Evolutionary conservation across 1,139 yeast genomes (phyloP), one percentile per base, ranked within the genome.

Genomic region (Nakaseomyces kungkrabaensis): DNA sequence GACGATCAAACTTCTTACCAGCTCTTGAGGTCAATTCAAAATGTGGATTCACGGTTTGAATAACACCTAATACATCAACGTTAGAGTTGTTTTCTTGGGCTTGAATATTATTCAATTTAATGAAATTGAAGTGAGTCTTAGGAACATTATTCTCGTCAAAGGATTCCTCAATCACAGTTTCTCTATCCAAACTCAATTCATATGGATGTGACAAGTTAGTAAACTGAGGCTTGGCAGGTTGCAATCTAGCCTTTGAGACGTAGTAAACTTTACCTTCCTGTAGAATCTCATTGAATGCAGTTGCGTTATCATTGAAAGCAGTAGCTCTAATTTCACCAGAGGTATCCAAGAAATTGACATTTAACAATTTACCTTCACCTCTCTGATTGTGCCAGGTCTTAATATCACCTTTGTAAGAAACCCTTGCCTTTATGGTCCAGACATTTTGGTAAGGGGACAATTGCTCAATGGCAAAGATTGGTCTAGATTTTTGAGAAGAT

Each of bases 261-360:
- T 83, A 87, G 66, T 88, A 94, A 5, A 87, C 95, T 65, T 85
- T 83, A 34, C 96, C 97, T 63, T 89, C 97, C 66, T 85, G 85
- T 52, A 94, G 72, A 45, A 80, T 62, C 58, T 83, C 85, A 68
- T 78, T 83, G 61, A 78, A 84, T 62, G 79, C 80, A 54, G 86
- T 95, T 6, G 94, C 97, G 56, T 79, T 77, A 44, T 88, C 94
- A 65, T 86, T 87, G 69, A 94, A 94, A 4, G 95, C 97, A 7
- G 97, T 89, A 13, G 96, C 97, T 61, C 95, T 79, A 60, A 94
- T 94, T 71, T 92, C 98, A 61, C 95, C 96, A 5, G 96, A 85
- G 65, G 94, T 96, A 65, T 94, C 99, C 56, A 90, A 72, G 56
- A 94, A 80, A 59, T 89, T 87, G 41, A 88, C 88, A 59, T 85